These are phyloP conservation scores for Massariosphaeria phaeospora DNA, from an alignment of 495 filamentous ascomycete species.

Conservation along the genomic window DNA sequence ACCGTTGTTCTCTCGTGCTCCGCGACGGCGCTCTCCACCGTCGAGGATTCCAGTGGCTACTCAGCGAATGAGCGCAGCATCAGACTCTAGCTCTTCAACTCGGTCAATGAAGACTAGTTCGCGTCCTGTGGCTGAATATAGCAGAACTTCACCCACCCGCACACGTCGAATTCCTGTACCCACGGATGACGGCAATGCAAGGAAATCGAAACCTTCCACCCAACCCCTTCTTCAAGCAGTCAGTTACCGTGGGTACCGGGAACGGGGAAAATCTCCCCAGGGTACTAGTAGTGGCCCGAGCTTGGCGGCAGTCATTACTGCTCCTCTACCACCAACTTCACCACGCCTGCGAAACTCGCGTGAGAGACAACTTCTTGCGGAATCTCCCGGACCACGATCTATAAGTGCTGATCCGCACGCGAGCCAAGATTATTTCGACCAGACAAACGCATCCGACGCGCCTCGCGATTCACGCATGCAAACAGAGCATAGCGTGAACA, in stretches of 20 bases:
- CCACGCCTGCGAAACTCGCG: conserved; percentile 78
- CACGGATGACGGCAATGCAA: neutral
- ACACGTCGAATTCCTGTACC: neutral
- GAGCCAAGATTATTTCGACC: neutral
- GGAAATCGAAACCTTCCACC: neutral
- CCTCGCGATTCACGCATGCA: neutral
- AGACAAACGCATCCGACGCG: neutral
- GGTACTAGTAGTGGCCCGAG: conserved; percentile 41
- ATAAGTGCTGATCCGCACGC: conserved; percentile 8
- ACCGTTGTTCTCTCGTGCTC: neutral
- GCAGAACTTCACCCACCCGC: conserved; percentile 1
- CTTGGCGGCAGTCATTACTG: conserved; percentile 62
- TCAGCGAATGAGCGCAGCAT: conserved; percentile 19
- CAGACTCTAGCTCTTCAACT: conserved; percentile 29
- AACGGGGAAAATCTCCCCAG: conserved; percentile 21
- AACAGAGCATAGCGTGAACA: neutral
- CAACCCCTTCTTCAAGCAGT: conserved; percentile 7
- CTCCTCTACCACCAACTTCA: conserved; percentile 56
- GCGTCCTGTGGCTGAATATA: conserved; percentile 1
- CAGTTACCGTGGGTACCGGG: conserved; percentile 17
- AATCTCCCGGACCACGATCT: conserved; percentile 30
- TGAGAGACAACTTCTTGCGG: conserved; percentile 73
- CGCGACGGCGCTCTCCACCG: conserved; percentile 22
- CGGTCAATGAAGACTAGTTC: conserved; percentile 12
- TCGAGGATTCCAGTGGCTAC: conserved; percentile 27